Base-by-base conservation (phyloP, 345 rosid species). In the Dipteronia sinensis region DNA sequence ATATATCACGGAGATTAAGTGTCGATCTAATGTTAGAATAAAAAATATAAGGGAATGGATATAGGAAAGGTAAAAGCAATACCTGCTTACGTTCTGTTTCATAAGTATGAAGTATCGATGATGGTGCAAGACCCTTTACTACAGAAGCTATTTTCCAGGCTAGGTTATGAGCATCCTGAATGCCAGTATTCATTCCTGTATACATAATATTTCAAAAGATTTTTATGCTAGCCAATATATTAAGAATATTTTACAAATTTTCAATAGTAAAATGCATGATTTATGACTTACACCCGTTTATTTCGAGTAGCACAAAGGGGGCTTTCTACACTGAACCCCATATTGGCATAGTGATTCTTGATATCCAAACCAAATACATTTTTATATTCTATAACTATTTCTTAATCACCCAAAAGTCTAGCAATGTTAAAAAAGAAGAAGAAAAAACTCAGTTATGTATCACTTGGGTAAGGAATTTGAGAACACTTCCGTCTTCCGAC, bases 111-210 rank as follows among this genome's bases (percentile, higher is more conserved):
- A 96, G 88, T 67, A 94, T 76, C 10, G 91, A 88, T 83, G 92
- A 68, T 29, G 94, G 88, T 63, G 97, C 84, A 70, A 88, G 84
- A 82, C 90, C 95, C 67, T 86, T 78, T 78, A 85, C 55, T 20
- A 92, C 69, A 42, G 89, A 86, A 72, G 98, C 95, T 80, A 96
- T 83, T 85, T 96, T 96, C 99, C 98, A 95, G 73, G 98, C 98
- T 74, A 96, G 93, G 85, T 96, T 94, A 68, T 92, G 98, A 80
- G 87, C 97, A 89, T 96, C 99, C 86, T 96, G 99, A 76, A 96
- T 88, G 69, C 98, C 99, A 64, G 98, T 90, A 84, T 96, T 96
- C 99, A 96, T 94, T 83, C 97, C 99, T 96, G 84, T 75, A 85
- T 51, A 44, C 58, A 16, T 68, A 22, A 3, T 22, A 22, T 67